Evolutionary conservation across 805 yeast species (phyloP).

Genomic region (Wickerhamiella bombiphila): DNA sequence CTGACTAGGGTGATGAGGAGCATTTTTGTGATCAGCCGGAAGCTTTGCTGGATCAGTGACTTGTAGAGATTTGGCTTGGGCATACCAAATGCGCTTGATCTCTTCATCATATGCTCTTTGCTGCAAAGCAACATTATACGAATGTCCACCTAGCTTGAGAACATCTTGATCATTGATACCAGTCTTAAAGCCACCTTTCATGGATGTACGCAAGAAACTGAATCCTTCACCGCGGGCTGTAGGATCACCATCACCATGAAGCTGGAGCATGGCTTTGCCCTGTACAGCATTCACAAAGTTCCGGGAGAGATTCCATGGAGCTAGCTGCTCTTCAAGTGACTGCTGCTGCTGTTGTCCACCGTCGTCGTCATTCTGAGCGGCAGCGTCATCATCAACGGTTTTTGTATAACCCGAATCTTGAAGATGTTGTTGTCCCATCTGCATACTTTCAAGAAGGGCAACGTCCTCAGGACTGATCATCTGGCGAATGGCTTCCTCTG

Average conservation of each 20-base stretch:
- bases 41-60: slow-evolving; percentile 24
- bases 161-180: slow-evolving; percentile 13
- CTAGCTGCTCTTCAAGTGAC: slow-evolving; percentile 66
- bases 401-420: slow-evolving; percentile 58
- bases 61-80: slow-evolving; percentile 51
- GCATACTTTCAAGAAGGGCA: slow-evolving; percentile 78
- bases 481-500: slow-evolving; percentile 59
- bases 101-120: slow-evolving; percentile 89
- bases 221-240: slow-evolving; percentile 82
- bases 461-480: slow-evolving; percentile 89
- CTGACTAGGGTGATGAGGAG: slow-evolving; percentile 16
- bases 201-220: slow-evolving; percentile 77
- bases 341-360: no score
- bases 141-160: slow-evolving; percentile 41
- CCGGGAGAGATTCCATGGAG: slow-evolving; percentile 89
- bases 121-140: slow-evolving; percentile 69
- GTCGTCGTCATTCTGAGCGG: slow-evolving; percentile 25
- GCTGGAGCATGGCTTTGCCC: slow-evolving; percentile 91
- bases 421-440: slow-evolving; percentile 73
- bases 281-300: slow-evolving; percentile 89
- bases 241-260: slow-evolving; percentile 91
- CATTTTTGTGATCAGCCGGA: slow-evolving; percentile 16
- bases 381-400: slow-evolving; percentile 29
- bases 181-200: slow-evolving; percentile 77
- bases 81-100: slow-evolving; percentile 76